A percentile compares a stretch with the other conserved stretches of the same genome.
phyloP scores from a whole-genome alignment of 768 basidiomycete species.

The Amanita pseudoporphyria region DNA sequence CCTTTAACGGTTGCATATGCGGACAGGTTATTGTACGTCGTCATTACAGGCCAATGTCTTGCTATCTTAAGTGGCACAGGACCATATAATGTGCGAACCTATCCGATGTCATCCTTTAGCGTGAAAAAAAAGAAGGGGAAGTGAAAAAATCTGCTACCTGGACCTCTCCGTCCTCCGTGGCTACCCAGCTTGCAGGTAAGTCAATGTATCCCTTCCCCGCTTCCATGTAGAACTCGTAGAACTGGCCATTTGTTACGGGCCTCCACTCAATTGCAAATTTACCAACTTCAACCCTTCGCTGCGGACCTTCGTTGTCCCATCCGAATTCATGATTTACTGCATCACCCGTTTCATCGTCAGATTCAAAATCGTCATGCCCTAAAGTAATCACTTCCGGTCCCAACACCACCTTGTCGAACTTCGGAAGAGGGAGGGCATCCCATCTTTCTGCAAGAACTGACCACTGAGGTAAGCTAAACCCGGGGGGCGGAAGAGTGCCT shows the following conservation, averaged over 20 bases:
- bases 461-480: conserved; percentile 71
- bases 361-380: conserved; percentile 81
- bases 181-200: conserved; percentile 69
- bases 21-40: conserved; percentile 69
- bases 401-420: conserved; percentile 38
- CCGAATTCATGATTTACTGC: conserved; percentile 64
- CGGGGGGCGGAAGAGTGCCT: conserved; percentile 71
- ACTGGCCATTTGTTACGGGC: conserved; percentile 86
- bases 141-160: conserved; percentile 26
- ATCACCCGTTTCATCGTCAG: conserved; percentile 42
- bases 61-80: conserved; percentile 71
- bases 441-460: conserved; percentile 35
- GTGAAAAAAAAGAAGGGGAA: neutral
- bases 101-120: neutral
- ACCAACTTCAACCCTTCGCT: conserved; percentile 45
- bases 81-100: conserved; percentile 85
- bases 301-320: conserved; percentile 92
- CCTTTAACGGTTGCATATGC: conserved; percentile 79
- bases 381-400: conserved; percentile 51
- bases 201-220: conserved; percentile 34
- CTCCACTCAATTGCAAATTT: conserved; percentile 75
- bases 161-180: conserved; percentile 33
- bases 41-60: conserved; percentile 77
- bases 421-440: conserved; percentile 37
- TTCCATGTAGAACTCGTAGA: conserved; percentile 51